These are phyloP conservation scores for Sideroxylon spinosum DNA, from an alignment of 179 eudicot genomes.

Conservation along the genomic window DNA sequence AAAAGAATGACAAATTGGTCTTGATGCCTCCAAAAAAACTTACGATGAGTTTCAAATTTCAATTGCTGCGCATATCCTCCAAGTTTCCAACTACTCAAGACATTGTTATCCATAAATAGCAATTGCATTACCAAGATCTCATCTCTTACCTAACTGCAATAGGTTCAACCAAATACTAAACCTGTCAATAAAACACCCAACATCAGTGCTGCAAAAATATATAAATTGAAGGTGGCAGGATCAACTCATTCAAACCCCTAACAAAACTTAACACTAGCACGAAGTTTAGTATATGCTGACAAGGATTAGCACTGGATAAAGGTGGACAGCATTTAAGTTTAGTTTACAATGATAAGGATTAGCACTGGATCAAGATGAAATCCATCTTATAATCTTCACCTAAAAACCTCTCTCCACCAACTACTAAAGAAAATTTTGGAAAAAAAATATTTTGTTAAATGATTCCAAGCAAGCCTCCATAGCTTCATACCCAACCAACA, in stretches of 20 bases:
- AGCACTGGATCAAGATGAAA: too few relatives aligned
- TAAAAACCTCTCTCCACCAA: not conserved
- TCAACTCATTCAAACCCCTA: too few relatives aligned
- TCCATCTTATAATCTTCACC: too few relatives aligned
- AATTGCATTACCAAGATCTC: not conserved
- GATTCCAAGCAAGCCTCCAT: not conserved
- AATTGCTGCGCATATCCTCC: not conserved
- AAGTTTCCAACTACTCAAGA: not conserved
- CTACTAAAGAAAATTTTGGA: not conserved
- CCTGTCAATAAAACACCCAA: not conserved
- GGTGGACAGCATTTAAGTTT: too few relatives aligned
- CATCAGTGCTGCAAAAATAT: too few relatives aligned
- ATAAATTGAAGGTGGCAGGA: too few relatives aligned
- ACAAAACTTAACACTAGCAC: too few relatives aligned
- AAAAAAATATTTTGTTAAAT: not conserved
- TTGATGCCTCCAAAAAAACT: too few relatives aligned
- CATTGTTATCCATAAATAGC: not conserved
- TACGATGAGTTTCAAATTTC: not conserved
- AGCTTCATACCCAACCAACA: not conserved
- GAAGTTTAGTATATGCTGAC: too few relatives aligned
- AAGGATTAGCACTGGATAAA: too few relatives aligned
- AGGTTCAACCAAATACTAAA: not conserved
- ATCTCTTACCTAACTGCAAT: not conserved
- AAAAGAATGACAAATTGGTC: too few relatives aligned
- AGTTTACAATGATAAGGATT: too few relatives aligned